Percentiles rank a stretch among this genome's conserved stretches.
Conservation (phyloP, 2,329 filamentous ascomycete genomes). For the Nannizzia gypsea region DNA sequence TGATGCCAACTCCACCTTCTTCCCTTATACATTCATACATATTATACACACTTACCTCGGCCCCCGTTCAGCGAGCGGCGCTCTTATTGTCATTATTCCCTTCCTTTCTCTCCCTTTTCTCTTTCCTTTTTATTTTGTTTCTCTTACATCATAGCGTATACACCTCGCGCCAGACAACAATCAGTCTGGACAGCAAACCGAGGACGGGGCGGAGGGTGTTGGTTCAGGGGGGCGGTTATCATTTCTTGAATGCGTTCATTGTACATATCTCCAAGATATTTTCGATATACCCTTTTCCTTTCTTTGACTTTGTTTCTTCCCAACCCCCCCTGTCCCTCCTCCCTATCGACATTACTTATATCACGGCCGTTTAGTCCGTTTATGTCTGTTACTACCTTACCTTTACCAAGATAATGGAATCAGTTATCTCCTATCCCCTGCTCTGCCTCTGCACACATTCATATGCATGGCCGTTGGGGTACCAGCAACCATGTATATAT, state of each 20-base stretch:
- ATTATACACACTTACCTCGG: not conserved
- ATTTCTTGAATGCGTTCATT: not conserved
- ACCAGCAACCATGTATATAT: no score
- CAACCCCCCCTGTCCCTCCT: not conserved
- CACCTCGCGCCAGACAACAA: not conserved
- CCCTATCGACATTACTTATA: not conserved
- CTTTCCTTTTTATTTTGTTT: not conserved
- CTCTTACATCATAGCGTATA: not conserved
- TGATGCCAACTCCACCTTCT: not conserved
- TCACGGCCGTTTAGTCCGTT: not conserved
- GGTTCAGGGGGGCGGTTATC: no score
- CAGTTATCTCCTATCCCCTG: no score
- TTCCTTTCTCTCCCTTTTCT: no score
- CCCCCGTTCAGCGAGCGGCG: not conserved
- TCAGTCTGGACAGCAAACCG: not conserved
- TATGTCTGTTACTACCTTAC: no score
- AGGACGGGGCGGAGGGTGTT: not conserved
- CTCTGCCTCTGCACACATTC: no score
- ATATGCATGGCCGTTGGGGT: no score
- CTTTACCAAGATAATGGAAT: no score
- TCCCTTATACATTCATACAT: not conserved
- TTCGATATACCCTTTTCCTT: slow-evolving; percentile 1
- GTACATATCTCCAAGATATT: slow-evolving; percentile 1
- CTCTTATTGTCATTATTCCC: no score
- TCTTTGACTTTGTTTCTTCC: not conserved